Evolutionary conservation across 1,284 basidiomycete genomes (phyloP).

Genomic region (Xanthoconium separans): DNA sequence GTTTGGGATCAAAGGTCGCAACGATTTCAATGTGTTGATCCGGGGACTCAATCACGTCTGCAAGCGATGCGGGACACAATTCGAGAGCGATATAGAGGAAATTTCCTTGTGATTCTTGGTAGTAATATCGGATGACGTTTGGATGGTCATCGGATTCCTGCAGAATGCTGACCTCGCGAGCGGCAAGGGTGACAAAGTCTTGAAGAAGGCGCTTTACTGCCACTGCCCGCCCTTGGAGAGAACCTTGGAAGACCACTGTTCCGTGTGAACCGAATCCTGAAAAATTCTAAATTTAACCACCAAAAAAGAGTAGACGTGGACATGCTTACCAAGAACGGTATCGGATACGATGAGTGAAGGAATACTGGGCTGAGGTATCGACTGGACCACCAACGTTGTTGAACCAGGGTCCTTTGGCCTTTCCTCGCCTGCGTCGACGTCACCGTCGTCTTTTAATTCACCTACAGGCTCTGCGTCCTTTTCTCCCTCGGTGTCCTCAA

Average conservation of each 20-base stretch:
- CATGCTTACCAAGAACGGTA: constrained; percentile 66
- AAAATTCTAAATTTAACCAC: neutral
- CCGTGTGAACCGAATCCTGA: constrained; percentile 95
- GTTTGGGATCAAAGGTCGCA: constrained; percentile 80
- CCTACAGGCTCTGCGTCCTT: constrained; percentile 19
- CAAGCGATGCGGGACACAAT: constrained; percentile 92
- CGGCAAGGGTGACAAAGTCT: constrained; percentile 94
- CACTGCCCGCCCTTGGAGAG: constrained; percentile 92
- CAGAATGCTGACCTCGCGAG: constrained; percentile 91
- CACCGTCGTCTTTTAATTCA: constrained; percentile 9
- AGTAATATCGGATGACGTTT: constrained; percentile 98
- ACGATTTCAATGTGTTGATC: constrained; percentile 70
- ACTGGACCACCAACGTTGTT: constrained; percentile 26
- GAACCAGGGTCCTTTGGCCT: constrained; percentile 5
- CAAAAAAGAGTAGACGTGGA: neutral
- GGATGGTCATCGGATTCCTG: constrained; percentile 98
- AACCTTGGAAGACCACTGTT: constrained; percentile 92
- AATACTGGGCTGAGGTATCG: constrained; percentile 12
- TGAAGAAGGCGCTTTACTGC: constrained; percentile 95
- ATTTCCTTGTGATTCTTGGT: constrained; percentile 89
- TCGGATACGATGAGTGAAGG: constrained; percentile 71
- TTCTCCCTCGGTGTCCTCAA: constrained; percentile 32
- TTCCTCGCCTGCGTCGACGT: constrained; percentile 11
- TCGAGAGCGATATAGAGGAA: constrained; percentile 99
- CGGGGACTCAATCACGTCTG: constrained; percentile 88